Percentiles rank a stretch among this genome's conserved stretches.
These are phyloP conservation scores for peach (Prunus persica) DNA, from an alignment of 306 rosid species.

Conservation along the genomic window Prunus_persica_NCBIv2 NC_034015.1:10451001-10451500, in stretches of 20 bases:
- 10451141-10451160: slow-evolving; percentile 56
- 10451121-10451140: slow-evolving; percentile 65
- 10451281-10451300: background rate
- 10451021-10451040: background rate
- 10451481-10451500: background rate
- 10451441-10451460: slow-evolving; percentile 2
- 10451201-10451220: background rate
- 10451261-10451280: background rate
- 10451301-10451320: background rate
- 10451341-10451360: slow-evolving; percentile 85
- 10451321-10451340: slow-evolving; percentile 66
- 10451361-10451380: slow-evolving; percentile 53
- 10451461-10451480: background rate
- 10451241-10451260: rapidly evolving
- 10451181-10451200: background rate
- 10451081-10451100: slow-evolving; percentile 61
- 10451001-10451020: background rate
- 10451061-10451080: slow-evolving; percentile 70
- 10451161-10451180: slow-evolving; percentile 50
- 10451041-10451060: background rate
- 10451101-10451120: slow-evolving; percentile 64
- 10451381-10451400: slow-evolving; percentile 71
- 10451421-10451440: slow-evolving; percentile 61
- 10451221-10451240: slow-evolving; percentile 6
- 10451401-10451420: slow-evolving; percentile 69